phyloP scores from a whole-genome alignment of 1,139 yeast species.

The Suhomyces yuchorum region DNA sequence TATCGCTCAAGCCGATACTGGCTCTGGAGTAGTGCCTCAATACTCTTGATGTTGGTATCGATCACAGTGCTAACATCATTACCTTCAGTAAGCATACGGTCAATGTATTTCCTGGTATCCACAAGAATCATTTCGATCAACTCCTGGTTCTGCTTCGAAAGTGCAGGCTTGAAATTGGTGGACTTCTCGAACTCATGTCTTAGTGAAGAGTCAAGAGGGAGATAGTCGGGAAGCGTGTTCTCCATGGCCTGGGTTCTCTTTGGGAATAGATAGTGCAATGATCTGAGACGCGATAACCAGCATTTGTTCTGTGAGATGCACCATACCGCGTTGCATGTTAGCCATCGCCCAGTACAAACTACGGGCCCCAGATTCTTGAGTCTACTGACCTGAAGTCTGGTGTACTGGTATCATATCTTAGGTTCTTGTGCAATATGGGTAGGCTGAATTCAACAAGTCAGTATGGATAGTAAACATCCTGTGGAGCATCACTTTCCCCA shows the following conservation, averaged over 20 bases:
- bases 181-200: conserved; percentile 15
- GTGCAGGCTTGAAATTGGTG: conserved; percentile 9
- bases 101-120: conserved; percentile 13
- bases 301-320: background rate
- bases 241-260: background rate
- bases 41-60: conserved; percentile 1
- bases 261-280: background rate
- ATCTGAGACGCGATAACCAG: background rate
- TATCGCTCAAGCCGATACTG: conserved; percentile 7
- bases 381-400: no score
- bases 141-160: conserved; percentile 12
- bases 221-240: conserved; percentile 14
- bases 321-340: background rate
- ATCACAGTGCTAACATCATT: conserved; percentile 8
- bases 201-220: conserved; percentile 17
- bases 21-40: conserved; percentile 6
- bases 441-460: no score
- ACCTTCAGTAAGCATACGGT: conserved; percentile 13
- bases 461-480: no score
- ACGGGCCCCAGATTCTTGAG: background rate
- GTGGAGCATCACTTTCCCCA: no score
- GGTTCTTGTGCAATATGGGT: no score
- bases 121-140: conserved; percentile 12
- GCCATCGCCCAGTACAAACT: background rate
- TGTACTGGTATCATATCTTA: no score